Base-by-base conservation (phyloP, 352 stramenopile genomes). In the Pythium periplocum region DNA sequence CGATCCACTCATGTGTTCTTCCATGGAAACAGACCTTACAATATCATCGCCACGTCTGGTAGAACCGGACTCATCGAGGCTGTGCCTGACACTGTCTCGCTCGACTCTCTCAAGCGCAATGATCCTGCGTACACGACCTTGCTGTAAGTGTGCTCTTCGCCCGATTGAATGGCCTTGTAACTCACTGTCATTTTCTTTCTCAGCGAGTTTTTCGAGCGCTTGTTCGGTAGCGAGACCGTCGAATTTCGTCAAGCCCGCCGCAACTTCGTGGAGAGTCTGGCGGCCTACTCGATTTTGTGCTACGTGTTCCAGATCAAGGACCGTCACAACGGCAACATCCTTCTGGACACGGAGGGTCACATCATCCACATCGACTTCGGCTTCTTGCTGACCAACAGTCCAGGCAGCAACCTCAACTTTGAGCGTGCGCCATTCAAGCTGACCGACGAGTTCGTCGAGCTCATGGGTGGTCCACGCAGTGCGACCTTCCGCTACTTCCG, bases 341-440 rank as follows among this genome's bases (percentile, higher is more conserved):
- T 99, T 59, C 81, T 99, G 40, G 96, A 99, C 72, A 96, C 83
- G 10, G 73, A 95, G 33, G 96, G 97, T 12, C 96, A 98, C 66
- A 71, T 99, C 10, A 93, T 99, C 50, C 96, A 99, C 78, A 99
- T 99, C 56, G 97, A 99, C 74, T 99, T 99, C 71, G 97, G 97
- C 11, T 99, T 99, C 68, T 48, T 98, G 58, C 92, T 99, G 37
- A 92, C 86, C 46, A 98, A 98, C 78, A 98, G 91, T 37, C 84
- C 84, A 1, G 84, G 84, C 11, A 97, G 96, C 62, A 98, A 98
- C 60, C 81, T 94, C 47, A 96, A 95, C 48, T 98, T 98, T 53
- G 96, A 99, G 69, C 83, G 75, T n/a, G 95, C 96, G 26, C 95
- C 96, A 0, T 99, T 99, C 73, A 99, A 99, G 70, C 82, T 99